Conservation (phyloP, 192 early-diverging fungal species). For the Rhizoclosmatium globosum region DNA sequence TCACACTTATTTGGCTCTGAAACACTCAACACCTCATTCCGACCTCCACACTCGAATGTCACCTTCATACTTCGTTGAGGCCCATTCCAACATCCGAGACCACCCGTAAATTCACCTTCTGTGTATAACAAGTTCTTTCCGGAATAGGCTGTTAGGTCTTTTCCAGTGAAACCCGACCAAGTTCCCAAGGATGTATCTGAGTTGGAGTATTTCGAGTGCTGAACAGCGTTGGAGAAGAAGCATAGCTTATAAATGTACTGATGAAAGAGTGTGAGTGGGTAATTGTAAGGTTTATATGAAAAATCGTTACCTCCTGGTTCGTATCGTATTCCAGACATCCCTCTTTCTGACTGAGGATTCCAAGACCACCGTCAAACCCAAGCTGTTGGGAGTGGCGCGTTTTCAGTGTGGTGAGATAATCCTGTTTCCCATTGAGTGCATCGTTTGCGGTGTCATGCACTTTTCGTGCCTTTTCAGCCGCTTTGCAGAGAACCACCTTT, state of each 20-base stretch:
- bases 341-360: slow-evolving; percentile 58
- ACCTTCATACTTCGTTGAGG: slow-evolving; percentile 80
- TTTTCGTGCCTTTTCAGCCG: slow-evolving; percentile 1
- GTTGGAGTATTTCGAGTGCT: slow-evolving; percentile 71
- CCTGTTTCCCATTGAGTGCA: slow-evolving; percentile 24
- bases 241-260: slow-evolving; percentile 83
- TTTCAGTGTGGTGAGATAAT: slow-evolving; percentile 45
- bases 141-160: slow-evolving; percentile 25
- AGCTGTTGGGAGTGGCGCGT: slow-evolving; percentile 68
- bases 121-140: slow-evolving; percentile 52
- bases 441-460: slow-evolving; percentile 21
- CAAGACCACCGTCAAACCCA: slow-evolving; percentile 74
- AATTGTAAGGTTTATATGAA: too few species aligned
- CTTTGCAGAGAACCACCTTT: background rate
- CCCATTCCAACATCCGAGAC: slow-evolving; percentile 94
- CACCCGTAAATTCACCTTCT: slow-evolving; percentile 71
- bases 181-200: slow-evolving; percentile 53
- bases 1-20: slow-evolving; percentile 94
- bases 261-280: background rate
- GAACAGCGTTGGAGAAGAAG: slow-evolving; percentile 77
- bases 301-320: too few species aligned
- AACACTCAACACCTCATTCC: slow-evolving; percentile 72
- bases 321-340: slow-evolving; percentile 76
- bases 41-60: slow-evolving; percentile 75
- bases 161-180: slow-evolving; percentile 30